Base-by-base conservation (phyloP, 192 early-diverging fungal species). In the Geranomyces variabilis region DNA sequence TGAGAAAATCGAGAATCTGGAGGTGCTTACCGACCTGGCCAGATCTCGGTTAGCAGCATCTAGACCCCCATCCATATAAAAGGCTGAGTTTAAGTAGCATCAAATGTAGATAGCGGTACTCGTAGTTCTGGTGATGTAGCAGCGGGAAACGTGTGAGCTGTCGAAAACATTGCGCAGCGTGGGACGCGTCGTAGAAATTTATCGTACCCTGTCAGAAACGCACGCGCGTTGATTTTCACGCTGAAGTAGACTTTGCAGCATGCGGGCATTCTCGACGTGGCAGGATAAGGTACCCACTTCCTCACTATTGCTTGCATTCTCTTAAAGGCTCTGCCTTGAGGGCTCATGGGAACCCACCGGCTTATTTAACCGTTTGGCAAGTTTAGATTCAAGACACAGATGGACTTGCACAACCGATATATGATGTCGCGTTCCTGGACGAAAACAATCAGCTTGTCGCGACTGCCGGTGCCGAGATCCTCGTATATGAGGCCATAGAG, bases 401-500 rank as follows among this genome's bases (percentile, higher is more conserved):
- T 48, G 80, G 79, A 14, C 49, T 67, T 17, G 24, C 49, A 31
- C 85, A 87, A 62, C 83, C 81, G 1, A 83, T 87, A 29, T 83
- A 84, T 66, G 82, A 78, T 62, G 69, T 88, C 19, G 76, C 81
- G 3, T 88, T 81, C 66, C 73, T 73, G n/a, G 74, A 70, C 12
- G 80, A 86, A 59, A 84, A 79, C 6, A 71, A 73, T 29, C 80
- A 84, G 47, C 70, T 88, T 1, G 72, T 84, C 24, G 84, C 76
- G 21, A 77, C 80, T 4, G 80, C 80, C 14, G 84, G 84, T 14
- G 43, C 79, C 0, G 83, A 87, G 57, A 63, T 87, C 13, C 73
- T 87, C n/a, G 77, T 87, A 17, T 87, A 87, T 69, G 79, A 83
- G 62, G 77, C 77, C 0, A 66, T 62, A 9, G 84, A 87, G 28